Evolutionary conservation across 2,329 filamentous ascomycete genomes (phyloP), one percentile per base, ranked within the genome.

Genomic region (Teratosphaeria gauchensis): DNA sequence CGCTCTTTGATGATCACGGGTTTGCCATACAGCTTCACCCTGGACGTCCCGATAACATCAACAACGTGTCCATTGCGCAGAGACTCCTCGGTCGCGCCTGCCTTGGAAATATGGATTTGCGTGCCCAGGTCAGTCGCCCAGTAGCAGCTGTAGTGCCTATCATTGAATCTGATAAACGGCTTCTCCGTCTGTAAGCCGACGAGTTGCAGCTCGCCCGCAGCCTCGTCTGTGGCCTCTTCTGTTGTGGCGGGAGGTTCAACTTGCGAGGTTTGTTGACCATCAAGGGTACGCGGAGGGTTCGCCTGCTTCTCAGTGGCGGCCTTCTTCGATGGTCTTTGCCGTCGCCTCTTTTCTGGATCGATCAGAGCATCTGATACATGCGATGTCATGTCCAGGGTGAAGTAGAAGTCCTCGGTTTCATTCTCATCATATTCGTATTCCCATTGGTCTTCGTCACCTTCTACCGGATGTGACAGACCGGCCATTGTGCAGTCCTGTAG

Each of bases 51-150:
- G 3, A 95, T 76, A 4, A 95, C 77, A 68, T 92, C 87, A 42
- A 89, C 84, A 28, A 82, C 80, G 24, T 81, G 72, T 6, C 77
- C 78, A 33, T 75, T 76, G 30, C 83, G 78, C 28, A 77, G 75
- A n/a, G 79, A 80, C 66, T 58, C 73, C 64, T 6, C 69, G 62
- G 51, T 73, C 62, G 46, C 68, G 64, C 61, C 79, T 31, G 62
- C 78, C 31, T 65, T 62, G 24, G 81, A 16, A 74, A 74, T 1
- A 80, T 80, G 68, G 66, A 96, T 87, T 51, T 95, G 82, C 0
- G 91, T 95, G 38, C 92, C 92, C 51, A 95, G 83, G 60, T 90
- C 87, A 61, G 89, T 84, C 11, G 84, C 82, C 92, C 92, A 97
- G 53, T 84, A 77, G 63, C 90, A 92, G 63, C 84, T 85, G 70